Percentiles rank a stretch among this genome's conserved stretches.
phyloP scores from a whole-genome alignment of 2,329 filamentous ascomycete species.

The Colletotrichum chlorophyti region DNA sequence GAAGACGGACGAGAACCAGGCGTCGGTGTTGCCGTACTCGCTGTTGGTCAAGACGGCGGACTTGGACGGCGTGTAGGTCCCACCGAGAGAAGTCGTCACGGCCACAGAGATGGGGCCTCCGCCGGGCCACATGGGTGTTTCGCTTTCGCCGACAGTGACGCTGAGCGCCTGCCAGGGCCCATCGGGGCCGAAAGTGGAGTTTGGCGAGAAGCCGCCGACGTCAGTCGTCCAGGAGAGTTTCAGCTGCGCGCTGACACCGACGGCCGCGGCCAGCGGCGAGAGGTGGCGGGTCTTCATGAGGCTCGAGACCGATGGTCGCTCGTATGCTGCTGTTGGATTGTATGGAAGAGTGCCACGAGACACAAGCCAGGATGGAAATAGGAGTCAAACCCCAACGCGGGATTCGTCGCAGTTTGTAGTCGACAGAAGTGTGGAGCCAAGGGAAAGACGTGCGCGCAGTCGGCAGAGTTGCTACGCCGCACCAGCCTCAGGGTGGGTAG shows the following conservation, averaged over 20 bases:
- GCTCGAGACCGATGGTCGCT: too few relatives aligned
- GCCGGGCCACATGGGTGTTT: background rate
- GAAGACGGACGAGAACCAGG: background rate
- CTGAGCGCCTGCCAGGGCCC: slow-evolving; percentile 13
- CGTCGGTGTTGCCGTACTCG: background rate
- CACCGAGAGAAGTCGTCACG: background rate
- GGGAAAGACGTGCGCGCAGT: too few relatives aligned
- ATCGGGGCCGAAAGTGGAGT: background rate
- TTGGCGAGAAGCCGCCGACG: background rate
- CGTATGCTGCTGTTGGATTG: background rate
- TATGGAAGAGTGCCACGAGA: too few relatives aligned
- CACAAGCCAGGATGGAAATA: too few relatives aligned
- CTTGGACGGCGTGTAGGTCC: background rate
- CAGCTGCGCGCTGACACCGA: background rate
- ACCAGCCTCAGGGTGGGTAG: too few relatives aligned
- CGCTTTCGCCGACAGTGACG: background rate
- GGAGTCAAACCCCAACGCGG: too few relatives aligned
- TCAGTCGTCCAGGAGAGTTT: slow-evolving; percentile 6
- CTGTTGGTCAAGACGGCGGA: background rate
- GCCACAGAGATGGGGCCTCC: background rate
- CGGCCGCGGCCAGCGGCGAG: background rate
- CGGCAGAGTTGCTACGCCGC: too few relatives aligned
- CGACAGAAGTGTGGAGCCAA: too few relatives aligned
- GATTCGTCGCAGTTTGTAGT: too few relatives aligned
- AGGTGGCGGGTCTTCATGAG: background rate